These are phyloP conservation scores for Pugionium cornutum DNA, from an alignment of 345 rosid species.

Conservation along the genomic window DNA sequence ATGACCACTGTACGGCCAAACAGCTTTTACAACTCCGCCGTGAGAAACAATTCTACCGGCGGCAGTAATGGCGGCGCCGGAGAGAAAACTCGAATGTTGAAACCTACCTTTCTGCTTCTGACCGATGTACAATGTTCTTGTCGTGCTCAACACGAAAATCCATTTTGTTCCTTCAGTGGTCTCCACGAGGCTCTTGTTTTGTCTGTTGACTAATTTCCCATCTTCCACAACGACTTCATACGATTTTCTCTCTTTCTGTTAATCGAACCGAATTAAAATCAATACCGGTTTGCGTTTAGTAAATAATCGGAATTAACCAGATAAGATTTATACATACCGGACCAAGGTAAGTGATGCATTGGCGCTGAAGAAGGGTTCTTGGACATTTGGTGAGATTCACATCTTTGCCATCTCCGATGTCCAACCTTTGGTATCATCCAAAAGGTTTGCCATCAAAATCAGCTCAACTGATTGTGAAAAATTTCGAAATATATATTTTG, in stretches of 20 bases:
- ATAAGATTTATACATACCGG: slow-evolving; percentile 42
- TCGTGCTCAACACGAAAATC: slow-evolving; percentile 74
- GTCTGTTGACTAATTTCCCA: slow-evolving; percentile 56
- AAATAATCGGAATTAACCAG: not conserved
- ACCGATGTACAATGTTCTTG: slow-evolving; percentile 55
- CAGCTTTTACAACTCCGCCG: slow-evolving; percentile 61
- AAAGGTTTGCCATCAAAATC: slow-evolving; percentile 5
- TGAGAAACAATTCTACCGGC: slow-evolving; percentile 68
- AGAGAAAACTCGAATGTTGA: slow-evolving; percentile 81
- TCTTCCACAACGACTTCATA: slow-evolving; percentile 56
- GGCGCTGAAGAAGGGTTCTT: slow-evolving; percentile 51
- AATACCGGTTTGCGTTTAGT: not conserved
- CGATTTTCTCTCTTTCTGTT: slow-evolving; percentile 66
- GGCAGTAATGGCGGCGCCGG: slow-evolving; percentile 74
- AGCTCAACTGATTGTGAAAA: not conserved
- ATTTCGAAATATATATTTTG: not conserved
- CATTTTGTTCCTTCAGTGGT: slow-evolving; percentile 60
- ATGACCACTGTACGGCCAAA: slow-evolving; percentile 98
- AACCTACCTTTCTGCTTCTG: slow-evolving; percentile 64
- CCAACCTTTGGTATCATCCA: slow-evolving; percentile 55
- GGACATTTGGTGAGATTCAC: slow-evolving; percentile 55
- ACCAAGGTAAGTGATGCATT: slow-evolving; percentile 79
- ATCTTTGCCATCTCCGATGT: slow-evolving; percentile 80
- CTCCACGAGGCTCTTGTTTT: slow-evolving; percentile 43
- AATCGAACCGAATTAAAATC: not conserved